These are phyloP conservation scores for Chytridiales sp. DNA, from an alignment of 371 early-diverging fungal species.

Conservation along the genomic window DNA sequence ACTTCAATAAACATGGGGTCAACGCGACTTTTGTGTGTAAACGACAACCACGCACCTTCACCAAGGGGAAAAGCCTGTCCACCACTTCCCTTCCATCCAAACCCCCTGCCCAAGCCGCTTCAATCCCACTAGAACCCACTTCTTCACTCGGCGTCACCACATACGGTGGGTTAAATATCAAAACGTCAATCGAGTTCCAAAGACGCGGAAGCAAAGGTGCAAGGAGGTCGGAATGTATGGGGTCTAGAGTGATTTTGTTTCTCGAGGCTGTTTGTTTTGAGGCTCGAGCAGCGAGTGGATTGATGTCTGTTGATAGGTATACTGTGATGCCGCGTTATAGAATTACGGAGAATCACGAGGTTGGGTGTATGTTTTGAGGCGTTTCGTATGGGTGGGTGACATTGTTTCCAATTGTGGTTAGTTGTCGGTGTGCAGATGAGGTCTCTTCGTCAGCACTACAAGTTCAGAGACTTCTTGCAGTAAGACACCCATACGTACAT, in stretches of 20 bases:
- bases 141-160: constrained; percentile 77
- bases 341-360: constrained; percentile 32
- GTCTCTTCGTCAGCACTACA: background rate
- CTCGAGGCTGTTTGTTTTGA: constrained; percentile 62
- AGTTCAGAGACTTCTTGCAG: background rate
- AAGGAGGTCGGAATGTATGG: constrained; percentile 60
- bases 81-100: constrained; percentile 88
- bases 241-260: constrained; percentile 56
- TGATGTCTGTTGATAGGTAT: constrained; percentile 81
- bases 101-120: constrained; percentile 94
- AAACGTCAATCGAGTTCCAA: constrained; percentile 63
- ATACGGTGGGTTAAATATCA: constrained; percentile 95
- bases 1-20: background rate
- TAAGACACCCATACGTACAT: constrained; percentile 13
- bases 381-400: background rate
- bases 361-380: background rate
- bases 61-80: constrained; percentile 71
- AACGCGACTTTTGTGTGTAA: too few species aligned
- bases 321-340: constrained; percentile 29
- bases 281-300: constrained; percentile 66
- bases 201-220: constrained; percentile 59
- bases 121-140: constrained; percentile 69
- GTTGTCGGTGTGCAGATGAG: too few species aligned
- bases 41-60: constrained; percentile 61
- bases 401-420: background rate